Base-by-base conservation (phyloP, 2,329 filamentous ascomycete species). In the Drechslerella coelobrocha region DNA sequence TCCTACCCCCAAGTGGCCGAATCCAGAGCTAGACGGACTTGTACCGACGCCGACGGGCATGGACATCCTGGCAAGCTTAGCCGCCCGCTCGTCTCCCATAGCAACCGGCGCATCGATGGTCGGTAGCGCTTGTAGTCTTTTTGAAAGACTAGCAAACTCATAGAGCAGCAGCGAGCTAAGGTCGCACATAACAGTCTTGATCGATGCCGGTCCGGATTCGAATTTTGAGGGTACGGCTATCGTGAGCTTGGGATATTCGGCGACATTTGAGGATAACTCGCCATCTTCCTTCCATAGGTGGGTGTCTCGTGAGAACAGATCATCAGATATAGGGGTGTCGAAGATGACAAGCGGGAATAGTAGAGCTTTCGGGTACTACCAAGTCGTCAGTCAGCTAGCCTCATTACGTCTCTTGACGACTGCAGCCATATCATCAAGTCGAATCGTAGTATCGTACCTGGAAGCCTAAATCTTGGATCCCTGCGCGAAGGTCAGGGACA, bases 281-380 rank as follows among this genome's bases (percentile, higher is more conserved):
- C 56, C 61, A 17, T 72, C 68, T 31, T 65, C 68, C 24, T 48
- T 66, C 60, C 59, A 62, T 10, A 62, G 41, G 31, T 71, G 59
- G 26, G 53, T 63, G 24, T 54, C 59, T 27, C 74, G 91, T 86
- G 1, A 63, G 83, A 82, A 26, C 45, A 73, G 41, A 27, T 59
- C 56, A 10, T 80, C 76, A 1, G 81, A 79, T 14, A 82, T 78
- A 5, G 81, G 79, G 77, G 88, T 88, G 78, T 96, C 91, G 78
- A 96, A 96, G 29, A 96, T 81, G 56, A 96, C 79, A 10, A 94
- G 83, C 68, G 89, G 89, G 75, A 94, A 90, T 0, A 92, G 86
- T 55, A 95, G 82, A 0, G 89, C 89, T 75, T 88, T 89, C 19
- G 89, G 86, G 77, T 91, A 92, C 72, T 84, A 83, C 77, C 92